Evolutionary conservation across 345 rosid species (phyloP).

Genomic region (Populus alba): DNA sequence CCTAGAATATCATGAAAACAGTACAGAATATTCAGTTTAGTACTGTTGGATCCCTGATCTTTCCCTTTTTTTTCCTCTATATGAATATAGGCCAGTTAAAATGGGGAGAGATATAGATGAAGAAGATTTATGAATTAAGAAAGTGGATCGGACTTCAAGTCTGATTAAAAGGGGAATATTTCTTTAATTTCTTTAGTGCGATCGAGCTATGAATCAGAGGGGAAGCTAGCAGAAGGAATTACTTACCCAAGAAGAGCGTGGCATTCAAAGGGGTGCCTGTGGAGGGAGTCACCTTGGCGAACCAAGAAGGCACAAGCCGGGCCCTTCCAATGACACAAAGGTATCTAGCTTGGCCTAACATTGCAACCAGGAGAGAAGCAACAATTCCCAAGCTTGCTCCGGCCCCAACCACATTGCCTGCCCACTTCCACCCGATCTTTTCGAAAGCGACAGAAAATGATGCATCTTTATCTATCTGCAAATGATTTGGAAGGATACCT

Average conservation of each 20-base stretch:
- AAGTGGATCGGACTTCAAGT: background rate
- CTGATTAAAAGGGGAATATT: background rate
- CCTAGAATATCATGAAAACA: constrained; percentile 43
- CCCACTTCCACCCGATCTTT: constrained; percentile 77
- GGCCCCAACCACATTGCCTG: constrained; percentile 81
- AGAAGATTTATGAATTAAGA: background rate
- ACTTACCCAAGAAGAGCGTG: constrained; percentile 84
- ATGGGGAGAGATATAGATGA: background rate
- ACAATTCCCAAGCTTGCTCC: constrained; percentile 97
- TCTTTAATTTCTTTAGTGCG: background rate
- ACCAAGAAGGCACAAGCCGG: constrained; percentile 76
- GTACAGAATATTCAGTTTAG: background rate
- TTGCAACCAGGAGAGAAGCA: constrained; percentile 89
- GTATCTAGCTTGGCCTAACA: constrained; percentile 97
- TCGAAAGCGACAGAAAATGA: constrained; percentile 65
- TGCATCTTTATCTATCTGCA: constrained; percentile 55
- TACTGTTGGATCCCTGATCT: background rate
- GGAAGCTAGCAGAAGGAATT: background rate
- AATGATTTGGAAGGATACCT: background rate
- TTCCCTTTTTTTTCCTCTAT: background rate
- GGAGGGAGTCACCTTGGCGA: constrained; percentile 90
- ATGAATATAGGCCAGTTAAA: too few relatives aligned
- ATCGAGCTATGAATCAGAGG: background rate
- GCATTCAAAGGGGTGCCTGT: constrained; percentile 95
- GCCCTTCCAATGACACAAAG: constrained; percentile 93